phyloP scores from a whole-genome alignment of 257 asterid genomes.

The Solanum raphanifolium region DNA sequence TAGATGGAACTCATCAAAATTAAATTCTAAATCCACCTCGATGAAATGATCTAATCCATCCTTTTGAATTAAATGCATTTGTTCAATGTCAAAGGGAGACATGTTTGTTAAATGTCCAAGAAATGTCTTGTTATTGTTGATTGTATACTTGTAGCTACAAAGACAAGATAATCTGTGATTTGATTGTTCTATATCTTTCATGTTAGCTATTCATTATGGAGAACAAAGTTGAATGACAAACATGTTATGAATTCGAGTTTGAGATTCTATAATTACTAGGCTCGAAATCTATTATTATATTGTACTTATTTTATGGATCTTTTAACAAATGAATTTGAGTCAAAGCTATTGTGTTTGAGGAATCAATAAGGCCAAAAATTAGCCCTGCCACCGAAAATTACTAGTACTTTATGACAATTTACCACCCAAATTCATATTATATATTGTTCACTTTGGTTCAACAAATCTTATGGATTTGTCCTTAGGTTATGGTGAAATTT shows the following conservation, averaged over 20 bases:
- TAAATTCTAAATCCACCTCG: too few relatives aligned
- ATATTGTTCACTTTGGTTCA: too few relatives aligned
- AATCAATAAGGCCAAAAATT: too few relatives aligned
- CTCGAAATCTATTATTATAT: too few relatives aligned
- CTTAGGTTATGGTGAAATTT: too few relatives aligned
- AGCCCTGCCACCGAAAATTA: not conserved
- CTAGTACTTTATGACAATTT: not conserved
- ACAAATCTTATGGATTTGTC: too few relatives aligned
- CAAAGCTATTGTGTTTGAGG: not conserved
- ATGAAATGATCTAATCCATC: too few relatives aligned
- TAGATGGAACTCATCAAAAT: too few relatives aligned
- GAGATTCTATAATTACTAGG: not conserved
- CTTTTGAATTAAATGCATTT: too few relatives aligned
- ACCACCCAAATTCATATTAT: not conserved
- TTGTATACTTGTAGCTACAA: not conserved
- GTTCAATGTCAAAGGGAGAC: too few relatives aligned
- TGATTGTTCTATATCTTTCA: not conserved
- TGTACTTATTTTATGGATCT: too few relatives aligned
- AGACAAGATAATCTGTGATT: not conserved
- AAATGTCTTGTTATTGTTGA: not conserved
- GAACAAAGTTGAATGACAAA: not conserved
- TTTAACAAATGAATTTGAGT: not conserved
- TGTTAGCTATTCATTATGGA: not conserved
- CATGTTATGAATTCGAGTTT: not conserved
- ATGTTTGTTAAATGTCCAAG: not conserved